These are phyloP conservation scores for Euclidium syriacum DNA, from an alignment of 345 rosid genomes.

Conservation along the genomic window DNA sequence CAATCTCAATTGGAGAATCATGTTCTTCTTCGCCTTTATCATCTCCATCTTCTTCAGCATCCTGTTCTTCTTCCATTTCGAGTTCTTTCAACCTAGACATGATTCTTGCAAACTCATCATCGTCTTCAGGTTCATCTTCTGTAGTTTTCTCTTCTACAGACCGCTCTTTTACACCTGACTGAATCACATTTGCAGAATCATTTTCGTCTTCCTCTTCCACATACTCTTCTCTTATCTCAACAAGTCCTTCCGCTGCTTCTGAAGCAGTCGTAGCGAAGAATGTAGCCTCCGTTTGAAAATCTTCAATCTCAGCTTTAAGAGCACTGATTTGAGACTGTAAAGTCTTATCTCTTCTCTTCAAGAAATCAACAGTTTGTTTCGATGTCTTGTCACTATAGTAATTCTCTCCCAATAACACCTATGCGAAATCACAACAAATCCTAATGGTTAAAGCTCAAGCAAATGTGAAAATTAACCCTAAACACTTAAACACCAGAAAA, in stretches of 20 bases:
- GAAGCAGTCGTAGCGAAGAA: conserved; percentile 73
- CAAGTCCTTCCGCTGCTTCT: conserved; percentile 78
- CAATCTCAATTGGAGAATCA: not conserved
- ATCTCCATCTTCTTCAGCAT: conserved; percentile 37
- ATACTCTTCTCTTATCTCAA: conserved; percentile 89
- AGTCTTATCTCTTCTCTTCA: conserved; percentile 70
- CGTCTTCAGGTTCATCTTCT: conserved; percentile 43
- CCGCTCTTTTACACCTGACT: conserved; percentile 1
- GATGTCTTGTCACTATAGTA: conserved; percentile 68
- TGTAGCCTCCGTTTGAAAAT: conserved; percentile 71
- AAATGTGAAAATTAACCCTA: not conserved
- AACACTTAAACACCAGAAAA: not conserved
- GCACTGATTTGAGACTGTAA: conserved; percentile 57
- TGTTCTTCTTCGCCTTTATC: conserved; percentile 27
- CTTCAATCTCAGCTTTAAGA: conserved; percentile 61
- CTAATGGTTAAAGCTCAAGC: not conserved
- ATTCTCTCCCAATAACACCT: conserved; percentile 88
- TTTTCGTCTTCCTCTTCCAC: conserved; percentile 41
- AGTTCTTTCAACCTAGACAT: conserved; percentile 86
- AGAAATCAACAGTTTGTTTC: conserved; percentile 70
- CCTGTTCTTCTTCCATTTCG: conserved; percentile 88
- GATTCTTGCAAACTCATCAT: conserved; percentile 65
- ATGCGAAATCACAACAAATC: not conserved
- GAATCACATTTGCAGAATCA: conserved; percentile 19
- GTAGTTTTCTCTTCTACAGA: conserved; percentile 23